phyloP scores from a whole-genome alignment of 2,329 filamentous ascomycete species.

The Exserohilum rostratum region DNA sequence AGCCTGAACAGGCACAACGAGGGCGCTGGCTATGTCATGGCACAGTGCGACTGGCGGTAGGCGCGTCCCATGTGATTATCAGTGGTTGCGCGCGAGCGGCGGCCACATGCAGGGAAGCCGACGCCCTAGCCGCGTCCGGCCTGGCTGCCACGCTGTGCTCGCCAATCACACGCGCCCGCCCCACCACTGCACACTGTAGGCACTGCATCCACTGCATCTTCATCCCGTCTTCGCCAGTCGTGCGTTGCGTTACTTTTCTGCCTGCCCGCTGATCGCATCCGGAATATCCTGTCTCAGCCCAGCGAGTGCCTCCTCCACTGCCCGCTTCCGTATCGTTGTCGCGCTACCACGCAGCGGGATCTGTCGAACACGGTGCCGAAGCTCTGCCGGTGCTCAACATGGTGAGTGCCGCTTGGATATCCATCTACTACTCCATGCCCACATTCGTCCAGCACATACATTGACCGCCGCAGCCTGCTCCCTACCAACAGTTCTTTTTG shows the following conservation, averaged over 20 bases:
- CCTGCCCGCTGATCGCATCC: slow-evolving; percentile 4
- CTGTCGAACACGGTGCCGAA: slow-evolving; percentile 1
- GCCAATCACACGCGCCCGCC: slow-evolving; percentile 6
- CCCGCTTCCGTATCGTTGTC: background rate
- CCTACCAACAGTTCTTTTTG: slow-evolving; percentile 64
- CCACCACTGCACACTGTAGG: slow-evolving; percentile 9
- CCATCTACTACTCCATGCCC: background rate
- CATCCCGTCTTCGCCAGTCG: slow-evolving; percentile 1
- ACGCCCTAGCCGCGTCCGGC: slow-evolving; percentile 1
- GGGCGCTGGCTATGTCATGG: background rate
- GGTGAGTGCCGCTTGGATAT: slow-evolving; percentile 11
- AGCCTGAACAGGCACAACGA: background rate
- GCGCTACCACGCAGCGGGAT: slow-evolving; percentile 6
- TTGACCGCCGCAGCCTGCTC: slow-evolving; percentile 30
- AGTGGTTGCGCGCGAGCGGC: slow-evolving; percentile 2
- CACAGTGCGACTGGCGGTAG: slow-evolving; percentile 9
- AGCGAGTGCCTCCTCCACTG: background rate
- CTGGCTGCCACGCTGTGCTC: too few species aligned
- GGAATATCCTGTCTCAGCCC: background rate
- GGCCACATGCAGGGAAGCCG: slow-evolving; percentile 10
- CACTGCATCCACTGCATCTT: too few species aligned
- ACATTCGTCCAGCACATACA: background rate
- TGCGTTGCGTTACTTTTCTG: background rate
- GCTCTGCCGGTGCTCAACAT: slow-evolving; percentile 5
- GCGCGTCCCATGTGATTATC: slow-evolving; percentile 17